Conservation (phyloP, 2,329 filamentous ascomycete genomes). For the Didymella pinodella region DNA sequence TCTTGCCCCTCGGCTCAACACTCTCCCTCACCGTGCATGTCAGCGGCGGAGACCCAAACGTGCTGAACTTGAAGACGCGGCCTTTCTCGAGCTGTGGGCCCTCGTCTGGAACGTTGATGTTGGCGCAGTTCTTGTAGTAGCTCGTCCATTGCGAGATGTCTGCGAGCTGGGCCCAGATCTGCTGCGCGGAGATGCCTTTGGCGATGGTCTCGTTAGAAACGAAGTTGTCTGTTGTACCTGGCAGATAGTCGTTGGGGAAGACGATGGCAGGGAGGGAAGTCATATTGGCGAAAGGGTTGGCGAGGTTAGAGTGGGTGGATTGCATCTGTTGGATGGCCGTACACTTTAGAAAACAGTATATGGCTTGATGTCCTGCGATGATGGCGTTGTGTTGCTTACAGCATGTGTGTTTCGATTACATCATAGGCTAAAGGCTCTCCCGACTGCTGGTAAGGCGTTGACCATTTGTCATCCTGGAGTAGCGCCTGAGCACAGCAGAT, state of each 20-base stretch:
- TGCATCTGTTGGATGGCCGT: not conserved
- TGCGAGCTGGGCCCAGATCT: constrained; percentile 45
- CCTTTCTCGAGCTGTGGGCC: constrained; percentile 35
- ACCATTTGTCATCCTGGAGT: constrained; percentile 8
- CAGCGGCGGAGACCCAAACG: constrained; percentile 47
- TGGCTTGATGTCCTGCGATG: not conserved
- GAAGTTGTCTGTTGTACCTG: constrained; percentile 51
- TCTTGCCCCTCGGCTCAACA: constrained; percentile 27
- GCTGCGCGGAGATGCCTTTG: constrained; percentile 32
- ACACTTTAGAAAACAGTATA: not conserved
- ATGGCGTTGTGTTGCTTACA: not conserved
- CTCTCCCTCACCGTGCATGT: constrained; percentile 34
- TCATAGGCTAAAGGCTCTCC: constrained; percentile 11
- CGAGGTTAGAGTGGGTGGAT: not conserved
- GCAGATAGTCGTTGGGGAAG: constrained; percentile 45
- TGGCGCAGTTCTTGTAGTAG: constrained; percentile 46
- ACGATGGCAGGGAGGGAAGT: constrained; percentile 31
- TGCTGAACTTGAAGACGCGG: constrained; percentile 46
- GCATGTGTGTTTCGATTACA: constrained; percentile 3
- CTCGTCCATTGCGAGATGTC: constrained; percentile 46
- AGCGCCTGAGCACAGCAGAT: not conserved
- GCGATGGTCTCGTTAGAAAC: constrained; percentile 48
- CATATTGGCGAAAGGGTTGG: constrained; percentile 1
- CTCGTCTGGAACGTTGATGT: constrained; percentile 40
- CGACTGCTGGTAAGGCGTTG: not conserved